These are phyloP conservation scores for Podospora australis DNA, from an alignment of 495 filamentous ascomycete genomes.

Conservation along the genomic window DNA sequence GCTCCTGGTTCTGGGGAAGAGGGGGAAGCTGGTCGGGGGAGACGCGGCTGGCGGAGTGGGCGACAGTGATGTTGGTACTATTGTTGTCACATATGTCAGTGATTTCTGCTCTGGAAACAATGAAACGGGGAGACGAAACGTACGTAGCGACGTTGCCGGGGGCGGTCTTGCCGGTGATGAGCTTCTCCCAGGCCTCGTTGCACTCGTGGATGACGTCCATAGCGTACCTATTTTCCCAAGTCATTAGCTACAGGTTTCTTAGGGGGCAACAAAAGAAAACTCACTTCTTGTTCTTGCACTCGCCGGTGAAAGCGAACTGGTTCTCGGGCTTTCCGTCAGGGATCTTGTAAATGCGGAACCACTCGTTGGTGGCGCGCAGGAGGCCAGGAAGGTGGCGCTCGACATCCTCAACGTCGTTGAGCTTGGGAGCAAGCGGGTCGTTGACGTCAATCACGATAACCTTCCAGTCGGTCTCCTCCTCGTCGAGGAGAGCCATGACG, in stretches of 20 bases:
- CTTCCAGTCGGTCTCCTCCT: conserved; percentile 99
- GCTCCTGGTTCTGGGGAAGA: conserved; percentile 69
- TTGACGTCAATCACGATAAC: conserved; percentile 99
- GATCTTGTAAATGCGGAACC: conserved; percentile 99
- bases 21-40: conserved; percentile 57
- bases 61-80: conserved; percentile 73
- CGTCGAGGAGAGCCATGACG: conserved; percentile 98
- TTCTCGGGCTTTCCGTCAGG: conserved; percentile 99
- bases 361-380: conserved; percentile 96
- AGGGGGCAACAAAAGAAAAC: conserved; percentile 13
- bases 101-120: not conserved
- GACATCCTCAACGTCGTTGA: conserved; percentile 98
- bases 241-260: conserved; percentile 17
- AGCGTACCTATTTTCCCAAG: conserved; percentile 62
- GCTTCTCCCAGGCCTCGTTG: conserved; percentile 91
- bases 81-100: not conserved
- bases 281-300: conserved; percentile 99
- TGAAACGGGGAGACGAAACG: conserved; percentile 27
- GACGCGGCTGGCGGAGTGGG: conserved; percentile 61
- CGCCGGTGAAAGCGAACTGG: conserved; percentile 99
- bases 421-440: conserved; percentile 90
- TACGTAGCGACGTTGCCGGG: conserved; percentile 76
- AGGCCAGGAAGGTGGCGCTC: conserved; percentile 97
- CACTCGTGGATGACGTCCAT: conserved; percentile 93
- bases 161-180: conserved; percentile 81